Percentiles rank a stretch among this genome's conserved stretches.
phyloP scores from a whole-genome alignment of 2,329 filamentous ascomycete genomes.

The Pseudogymnoascus sp. region DNA sequence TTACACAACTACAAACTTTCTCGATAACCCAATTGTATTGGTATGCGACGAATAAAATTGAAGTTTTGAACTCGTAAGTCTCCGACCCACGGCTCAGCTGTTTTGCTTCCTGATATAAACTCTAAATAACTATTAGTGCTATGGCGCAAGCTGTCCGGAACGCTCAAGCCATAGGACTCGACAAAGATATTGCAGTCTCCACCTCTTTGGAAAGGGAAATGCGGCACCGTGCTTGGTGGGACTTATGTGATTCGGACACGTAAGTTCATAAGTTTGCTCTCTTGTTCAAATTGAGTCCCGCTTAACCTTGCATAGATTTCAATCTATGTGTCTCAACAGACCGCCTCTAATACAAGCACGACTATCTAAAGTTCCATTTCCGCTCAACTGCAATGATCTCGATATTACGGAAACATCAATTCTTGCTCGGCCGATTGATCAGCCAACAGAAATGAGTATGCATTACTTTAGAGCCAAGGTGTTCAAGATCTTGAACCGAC shows the following conservation, averaged over 20 bases:
- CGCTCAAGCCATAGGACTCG: slow-evolving; percentile 22
- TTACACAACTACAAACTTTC: slow-evolving; percentile 1
- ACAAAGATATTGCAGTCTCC: slow-evolving; percentile 16
- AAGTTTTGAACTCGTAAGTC: slow-evolving; percentile 3
- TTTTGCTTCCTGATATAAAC: background rate
- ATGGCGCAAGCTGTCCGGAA: slow-evolving; percentile 23
- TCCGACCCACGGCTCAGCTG: slow-evolving; percentile 10
- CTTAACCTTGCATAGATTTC: slow-evolving; percentile 16
- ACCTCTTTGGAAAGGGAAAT: slow-evolving; percentile 21
- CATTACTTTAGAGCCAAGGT: background rate
- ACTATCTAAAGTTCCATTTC: slow-evolving; percentile 21
- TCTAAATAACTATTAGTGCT: background rate
- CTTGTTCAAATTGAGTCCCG: no score
- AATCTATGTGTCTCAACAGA: slow-evolving; percentile 24
- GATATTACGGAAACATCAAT: slow-evolving; percentile 20
- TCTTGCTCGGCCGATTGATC: slow-evolving; percentile 9
- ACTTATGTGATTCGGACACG: slow-evolving; percentile 22
- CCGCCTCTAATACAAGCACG: slow-evolving; percentile 22
- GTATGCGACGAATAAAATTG: background rate
- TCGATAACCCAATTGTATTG: background rate
- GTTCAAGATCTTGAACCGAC: background rate
- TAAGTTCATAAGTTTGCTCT: slow-evolving; percentile 13
- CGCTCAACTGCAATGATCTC: slow-evolving; percentile 22
- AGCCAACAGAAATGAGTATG: background rate
- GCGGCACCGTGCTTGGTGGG: slow-evolving; percentile 24